These are phyloP conservation scores for Phaeosphaeria sp. DNA, from an alignment of 2,329 filamentous ascomycete species.

Conservation along the genomic window DNA sequence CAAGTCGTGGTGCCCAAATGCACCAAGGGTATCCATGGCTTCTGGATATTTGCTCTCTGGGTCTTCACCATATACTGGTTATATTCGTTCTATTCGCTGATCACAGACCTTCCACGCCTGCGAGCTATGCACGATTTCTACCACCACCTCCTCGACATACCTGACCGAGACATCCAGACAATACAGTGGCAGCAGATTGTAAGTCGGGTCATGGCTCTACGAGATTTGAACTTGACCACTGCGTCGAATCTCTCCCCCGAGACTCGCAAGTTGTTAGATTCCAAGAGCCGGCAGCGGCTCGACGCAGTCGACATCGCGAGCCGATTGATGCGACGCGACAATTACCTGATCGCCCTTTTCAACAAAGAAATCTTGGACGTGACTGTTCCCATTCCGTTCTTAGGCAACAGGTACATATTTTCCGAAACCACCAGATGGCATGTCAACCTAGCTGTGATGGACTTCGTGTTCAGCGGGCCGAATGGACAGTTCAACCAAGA, in stretches of 20 bases:
- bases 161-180: conserved; percentile 87
- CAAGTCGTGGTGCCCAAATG: conserved; percentile 76
- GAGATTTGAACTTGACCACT: conserved; percentile 89
- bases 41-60: conserved; percentile 82
- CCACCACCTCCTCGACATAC: conserved; percentile 79
- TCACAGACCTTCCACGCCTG: conserved; percentile 75
- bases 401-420: conserved; percentile 80
- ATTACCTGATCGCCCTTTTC: conserved; percentile 94
- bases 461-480: conserved; percentile 86
- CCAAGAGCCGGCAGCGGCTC: conserved; percentile 89
- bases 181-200: conserved; percentile 94
- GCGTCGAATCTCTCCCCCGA: conserved; percentile 65
- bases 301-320: conserved; percentile 98
- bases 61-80: conserved; percentile 86
- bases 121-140: conserved; percentile 86
- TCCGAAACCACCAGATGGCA: conserved; percentile 93
- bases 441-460: conserved; percentile 85
- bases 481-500: conserved; percentile 84
- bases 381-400: conserved; percentile 82
- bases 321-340: conserved; percentile 92
- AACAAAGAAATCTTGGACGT: conserved; percentile 96
- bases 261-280: conserved; percentile 71
- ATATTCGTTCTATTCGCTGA: conserved; percentile 76
- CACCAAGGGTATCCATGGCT: conserved; percentile 72
- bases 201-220: conserved; percentile 79